A percentile compares a stretch with the other conserved stretches of the same genome.
Evolutionary conservation across 257 asterid genomes (phyloP).

Genomic region (Cinchona pubescens): DNA sequence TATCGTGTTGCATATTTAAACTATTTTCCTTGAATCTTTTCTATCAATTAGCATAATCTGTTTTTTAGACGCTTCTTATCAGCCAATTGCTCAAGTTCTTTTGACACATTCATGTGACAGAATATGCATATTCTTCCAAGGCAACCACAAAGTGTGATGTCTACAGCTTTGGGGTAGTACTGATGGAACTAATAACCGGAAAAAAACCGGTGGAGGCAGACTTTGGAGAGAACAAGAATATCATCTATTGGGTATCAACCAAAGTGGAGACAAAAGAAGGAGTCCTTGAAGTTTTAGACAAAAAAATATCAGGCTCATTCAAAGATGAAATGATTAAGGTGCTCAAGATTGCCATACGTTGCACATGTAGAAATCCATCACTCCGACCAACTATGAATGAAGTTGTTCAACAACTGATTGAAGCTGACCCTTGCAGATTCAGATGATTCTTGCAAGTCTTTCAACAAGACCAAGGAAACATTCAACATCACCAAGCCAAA

Average conservation of each 20-base stretch:
- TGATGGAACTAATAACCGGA: conserved; percentile 86
- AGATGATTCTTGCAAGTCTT: conserved; percentile 45
- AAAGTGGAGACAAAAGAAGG: conserved; percentile 76
- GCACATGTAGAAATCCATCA: conserved; percentile 63
- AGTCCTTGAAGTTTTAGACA: conserved; percentile 57
- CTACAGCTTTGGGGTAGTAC: conserved; percentile 86
- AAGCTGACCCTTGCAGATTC: conserved; percentile 69
- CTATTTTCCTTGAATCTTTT: neutral
- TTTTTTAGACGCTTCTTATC: neutral
- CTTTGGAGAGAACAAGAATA: conserved; percentile 84
- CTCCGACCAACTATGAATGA: conserved; percentile 83
- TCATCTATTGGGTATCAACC: conserved; percentile 65
- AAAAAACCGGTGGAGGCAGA: conserved; percentile 82
- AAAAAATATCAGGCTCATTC: conserved; percentile 50
- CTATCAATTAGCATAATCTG: neutral
- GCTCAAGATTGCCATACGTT: conserved; percentile 70
- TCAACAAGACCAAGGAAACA: conserved; percentile 32
- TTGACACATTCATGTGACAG: conserved; percentile 29
- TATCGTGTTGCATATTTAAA: neutral
- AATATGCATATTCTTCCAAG: conserved; percentile 88
- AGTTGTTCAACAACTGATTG: conserved; percentile 66
- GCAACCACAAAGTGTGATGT: conserved; percentile 90
- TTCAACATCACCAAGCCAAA: conserved; percentile 29
- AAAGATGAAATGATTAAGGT: conserved; percentile 81
- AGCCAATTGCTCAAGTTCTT: conserved; percentile 13